phyloP scores from a whole-genome alignment of 1,284 basidiomycete genomes.

The Puccinia novopanici region DNA sequence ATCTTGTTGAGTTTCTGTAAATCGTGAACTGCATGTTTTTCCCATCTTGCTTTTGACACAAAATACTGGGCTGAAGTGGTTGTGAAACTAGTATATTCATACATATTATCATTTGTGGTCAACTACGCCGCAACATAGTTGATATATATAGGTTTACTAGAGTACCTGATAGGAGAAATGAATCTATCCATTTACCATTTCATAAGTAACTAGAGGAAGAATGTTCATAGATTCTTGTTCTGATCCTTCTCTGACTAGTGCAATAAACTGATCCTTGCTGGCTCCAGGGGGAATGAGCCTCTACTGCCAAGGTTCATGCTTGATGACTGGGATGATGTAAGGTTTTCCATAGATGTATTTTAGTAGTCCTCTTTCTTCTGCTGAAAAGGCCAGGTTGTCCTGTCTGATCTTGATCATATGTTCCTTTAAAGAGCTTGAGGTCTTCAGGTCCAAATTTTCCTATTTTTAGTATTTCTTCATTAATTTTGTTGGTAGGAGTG shows the following conservation, averaged over 20 bases:
- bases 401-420: neutral
- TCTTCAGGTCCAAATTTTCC: conserved; percentile 20
- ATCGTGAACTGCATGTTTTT: conserved; percentile 29
- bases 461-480: neutral
- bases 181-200: too few species aligned
- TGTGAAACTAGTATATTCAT: too few species aligned
- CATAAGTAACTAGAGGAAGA: conserved; percentile 20
- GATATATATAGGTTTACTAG: too few species aligned
- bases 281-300: neutral
- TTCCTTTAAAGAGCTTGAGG: neutral
- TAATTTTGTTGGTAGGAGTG: conserved; percentile 3
- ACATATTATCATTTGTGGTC: too few species aligned
- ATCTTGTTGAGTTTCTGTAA: conserved; percentile 22
- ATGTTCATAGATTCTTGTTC: conserved; percentile 9
- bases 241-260: conserved; percentile 13
- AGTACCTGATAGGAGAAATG: too few species aligned
- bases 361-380: conserved; percentile 19
- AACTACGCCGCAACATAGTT: too few species aligned
- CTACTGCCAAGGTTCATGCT: conserved; percentile 20
- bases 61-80: conserved; percentile 30
- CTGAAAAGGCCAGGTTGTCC: neutral
- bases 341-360: conserved; percentile 26
- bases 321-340: conserved; percentile 19
- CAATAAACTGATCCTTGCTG: neutral
- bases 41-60: conserved; percentile 42